Conservation (phyloP, 768 basidiomycete genomes). For the Leccinellum rugosiceps region DNA sequence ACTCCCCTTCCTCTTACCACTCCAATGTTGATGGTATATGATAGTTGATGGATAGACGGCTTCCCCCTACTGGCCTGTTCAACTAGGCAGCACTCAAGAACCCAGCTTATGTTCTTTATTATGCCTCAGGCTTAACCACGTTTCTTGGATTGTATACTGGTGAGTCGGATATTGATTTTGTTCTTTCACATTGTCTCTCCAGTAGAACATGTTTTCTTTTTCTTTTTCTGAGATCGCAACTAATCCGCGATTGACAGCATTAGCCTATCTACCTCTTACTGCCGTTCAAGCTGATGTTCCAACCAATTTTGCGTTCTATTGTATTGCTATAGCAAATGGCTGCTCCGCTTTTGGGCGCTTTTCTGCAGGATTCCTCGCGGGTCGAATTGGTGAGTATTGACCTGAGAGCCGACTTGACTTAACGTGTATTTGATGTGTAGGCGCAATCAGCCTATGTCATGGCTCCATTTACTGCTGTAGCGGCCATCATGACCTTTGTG, state of each 20-base stretch:
- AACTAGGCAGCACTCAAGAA: constrained; percentile 50
- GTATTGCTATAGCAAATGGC: constrained; percentile 66
- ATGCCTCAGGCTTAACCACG: constrained; percentile 44
- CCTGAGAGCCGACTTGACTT: background rate
- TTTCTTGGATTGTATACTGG: constrained; percentile 74
- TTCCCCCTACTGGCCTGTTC: constrained; percentile 58
- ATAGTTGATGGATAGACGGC: constrained; percentile 40
- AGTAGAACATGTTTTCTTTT: background rate
- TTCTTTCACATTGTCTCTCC: too few relatives aligned
- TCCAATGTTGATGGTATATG: background rate
- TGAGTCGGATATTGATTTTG: constrained; percentile 25
- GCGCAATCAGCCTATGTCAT: constrained; percentile 68
- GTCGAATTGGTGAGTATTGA: constrained; percentile 43
- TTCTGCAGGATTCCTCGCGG: constrained; percentile 48
- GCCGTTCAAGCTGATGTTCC: constrained; percentile 49
- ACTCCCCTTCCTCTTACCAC: background rate
- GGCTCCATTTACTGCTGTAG: constrained; percentile 56
- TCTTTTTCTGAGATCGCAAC: background rate
- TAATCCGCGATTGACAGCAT: constrained; percentile 33
- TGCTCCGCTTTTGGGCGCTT: constrained; percentile 62
- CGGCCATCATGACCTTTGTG: constrained; percentile 56
- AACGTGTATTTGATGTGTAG: constrained; percentile 29
- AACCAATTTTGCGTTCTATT: constrained; percentile 54
- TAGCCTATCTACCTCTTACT: constrained; percentile 65
- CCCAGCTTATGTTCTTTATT: constrained; percentile 52